phyloP scores from a whole-genome alignment of 2,329 filamentous ascomycete species.

The Neonectria faginata region DNA sequence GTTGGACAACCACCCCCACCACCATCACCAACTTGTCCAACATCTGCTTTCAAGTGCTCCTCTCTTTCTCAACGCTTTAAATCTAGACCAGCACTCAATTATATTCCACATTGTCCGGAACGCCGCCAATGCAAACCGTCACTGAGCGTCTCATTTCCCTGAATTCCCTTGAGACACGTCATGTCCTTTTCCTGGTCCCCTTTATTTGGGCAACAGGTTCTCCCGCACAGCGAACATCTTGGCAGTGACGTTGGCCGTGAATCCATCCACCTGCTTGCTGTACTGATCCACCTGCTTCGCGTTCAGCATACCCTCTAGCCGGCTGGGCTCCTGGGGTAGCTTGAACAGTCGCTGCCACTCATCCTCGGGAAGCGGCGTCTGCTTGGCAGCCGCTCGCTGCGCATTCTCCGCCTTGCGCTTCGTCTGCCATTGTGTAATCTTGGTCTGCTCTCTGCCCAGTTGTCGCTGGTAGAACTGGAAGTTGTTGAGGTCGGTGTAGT shows the following conservation, averaged over 20 bases:
- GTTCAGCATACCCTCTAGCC: constrained; percentile 93
- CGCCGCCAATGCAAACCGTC: constrained; percentile 56
- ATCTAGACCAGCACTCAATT: constrained; percentile 53
- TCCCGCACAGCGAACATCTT: constrained; percentile 98
- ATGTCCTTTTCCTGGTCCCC: constrained; percentile 30
- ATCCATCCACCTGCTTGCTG: constrained; percentile 95
- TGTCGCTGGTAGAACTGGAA: constrained; percentile 97
- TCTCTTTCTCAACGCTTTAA: constrained; percentile 50
- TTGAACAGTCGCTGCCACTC: constrained; percentile 99
- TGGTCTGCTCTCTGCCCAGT: constrained; percentile 91
- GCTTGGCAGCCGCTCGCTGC: constrained; percentile 85
- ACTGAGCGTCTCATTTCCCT: constrained; percentile 48
- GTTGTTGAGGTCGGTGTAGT: constrained; percentile 99
- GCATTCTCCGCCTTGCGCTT: constrained; percentile 98
- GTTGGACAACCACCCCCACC: constrained; percentile 24
- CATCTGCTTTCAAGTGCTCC: constrained; percentile 45
- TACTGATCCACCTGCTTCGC: constrained; percentile 98
- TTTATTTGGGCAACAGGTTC: constrained; percentile 70
- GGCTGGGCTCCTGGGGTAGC: constrained; percentile 92
- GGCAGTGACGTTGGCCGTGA: constrained; percentile 88
- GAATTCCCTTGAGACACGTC: constrained; percentile 44
- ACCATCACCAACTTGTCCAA: constrained; percentile 36
- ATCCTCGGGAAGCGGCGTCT: constrained; percentile 89
- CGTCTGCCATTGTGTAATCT: constrained; percentile 95
- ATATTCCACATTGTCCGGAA: constrained; percentile 56